Base-by-base conservation (phyloP, 2,329 filamentous ascomycete species). In the Bretziella fagacearum region DNA sequence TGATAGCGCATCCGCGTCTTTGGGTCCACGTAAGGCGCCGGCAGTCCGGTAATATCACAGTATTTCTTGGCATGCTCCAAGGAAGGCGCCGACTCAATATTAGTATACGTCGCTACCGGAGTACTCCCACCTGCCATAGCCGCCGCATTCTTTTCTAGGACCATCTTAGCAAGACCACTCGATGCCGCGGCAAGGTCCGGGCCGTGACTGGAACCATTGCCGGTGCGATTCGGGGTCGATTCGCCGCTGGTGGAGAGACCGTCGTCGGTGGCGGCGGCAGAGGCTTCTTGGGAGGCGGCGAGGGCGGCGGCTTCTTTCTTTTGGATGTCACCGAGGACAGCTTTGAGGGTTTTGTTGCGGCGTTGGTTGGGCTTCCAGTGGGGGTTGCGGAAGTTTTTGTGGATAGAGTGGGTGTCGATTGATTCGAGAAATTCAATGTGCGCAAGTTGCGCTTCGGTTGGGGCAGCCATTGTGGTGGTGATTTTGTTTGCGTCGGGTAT, bases 311-410 rank as follows among this genome's bases (percentile, higher is more conserved):
- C 84, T 67, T 96, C 89, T 59, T 82, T 84, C 55, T 85, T 81
- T 18, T 83, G 77, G 10, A 82, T 84, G 57, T 98, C 91, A 51
- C 85, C 82, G 52, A 98, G 72, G 52, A 98, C 91, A 56, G 93
- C 84, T 64, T 96, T 96, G 64, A 96, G 80, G 63, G 94, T 96
- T 70, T 98, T 98, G 74, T 98, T 98, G 63, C 91, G 84, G 44
- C 91, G 86, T 63, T 87, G 81, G 54, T 89, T 85, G 13, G 91
- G 85, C 59, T 84, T 86, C 91, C 91, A 98, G 60, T 77, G 67
- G 2, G 81, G 70, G 60, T 86, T 94, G 62, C 89, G 87, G 70
- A 95, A 98, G 57, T 78, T 81, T 65, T 93, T 93, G 56, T 78
- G 78, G 59, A 84, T 76, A 51, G 78, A 75, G 62, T 91, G 81